Conservation (phyloP, 768 basidiomycete species). For the Gloeophyllum trabeum region DNA sequence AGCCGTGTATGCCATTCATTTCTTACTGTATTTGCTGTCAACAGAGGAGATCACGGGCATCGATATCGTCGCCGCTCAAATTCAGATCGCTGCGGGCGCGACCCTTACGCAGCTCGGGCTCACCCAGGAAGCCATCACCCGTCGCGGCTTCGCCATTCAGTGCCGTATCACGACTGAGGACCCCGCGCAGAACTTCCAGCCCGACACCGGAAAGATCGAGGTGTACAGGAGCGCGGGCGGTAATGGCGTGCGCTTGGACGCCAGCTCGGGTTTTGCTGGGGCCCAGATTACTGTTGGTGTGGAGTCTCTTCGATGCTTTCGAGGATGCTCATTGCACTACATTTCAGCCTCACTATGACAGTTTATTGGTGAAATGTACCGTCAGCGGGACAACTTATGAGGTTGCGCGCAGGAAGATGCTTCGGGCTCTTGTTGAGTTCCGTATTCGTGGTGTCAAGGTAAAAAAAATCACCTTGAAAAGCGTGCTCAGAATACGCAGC, state of each 20-base stretch:
- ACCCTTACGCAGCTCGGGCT: slow-evolving; percentile 91
- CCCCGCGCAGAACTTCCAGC: slow-evolving; percentile 85
- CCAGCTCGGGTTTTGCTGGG: slow-evolving; percentile 95
- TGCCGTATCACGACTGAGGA: slow-evolving; percentile 99
- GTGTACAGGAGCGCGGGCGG: slow-evolving; percentile 98
- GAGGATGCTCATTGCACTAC: background rate
- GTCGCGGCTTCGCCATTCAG: slow-evolving; percentile 96
- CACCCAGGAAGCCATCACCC: slow-evolving; percentile 90
- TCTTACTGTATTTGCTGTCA: slow-evolving; percentile 1
- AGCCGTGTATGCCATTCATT: no score
- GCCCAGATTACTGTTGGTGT: slow-evolving; percentile 88
- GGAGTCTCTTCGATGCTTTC: background rate
- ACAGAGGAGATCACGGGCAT: slow-evolving; percentile 99
- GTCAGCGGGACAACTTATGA: slow-evolving; percentile 97
- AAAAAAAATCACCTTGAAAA: slow-evolving; percentile 3
- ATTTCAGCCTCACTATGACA: slow-evolving; percentile 90
- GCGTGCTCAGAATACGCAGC: background rate
- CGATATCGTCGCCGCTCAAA: slow-evolving; percentile 98
- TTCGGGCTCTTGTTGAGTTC: slow-evolving; percentile 98
- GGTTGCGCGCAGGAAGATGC: slow-evolving; percentile 97
- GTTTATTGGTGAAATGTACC: slow-evolving; percentile 90
- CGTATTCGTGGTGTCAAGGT: slow-evolving; percentile 98
- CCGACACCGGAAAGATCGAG: slow-evolving; percentile 98
- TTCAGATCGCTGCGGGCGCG: slow-evolving; percentile 98
- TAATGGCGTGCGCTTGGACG: slow-evolving; percentile 94